These are phyloP conservation scores for Clitoria ternatea DNA, from an alignment of 306 rosid species.

Conservation along the genomic window DNA sequence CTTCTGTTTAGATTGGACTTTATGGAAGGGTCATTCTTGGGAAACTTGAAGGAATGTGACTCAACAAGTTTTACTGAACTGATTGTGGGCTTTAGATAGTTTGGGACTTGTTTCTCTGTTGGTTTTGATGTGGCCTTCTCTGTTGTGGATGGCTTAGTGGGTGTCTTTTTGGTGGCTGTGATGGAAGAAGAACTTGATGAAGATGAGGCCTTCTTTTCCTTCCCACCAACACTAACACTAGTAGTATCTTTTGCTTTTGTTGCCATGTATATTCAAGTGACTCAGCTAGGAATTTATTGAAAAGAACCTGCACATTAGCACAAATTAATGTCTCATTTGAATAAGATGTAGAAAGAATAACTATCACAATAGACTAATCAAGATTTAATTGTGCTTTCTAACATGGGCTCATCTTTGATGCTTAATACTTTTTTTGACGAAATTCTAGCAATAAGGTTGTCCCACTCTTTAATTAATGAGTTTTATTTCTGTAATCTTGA, in stretches of 20 bases:
- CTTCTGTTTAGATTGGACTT: conserved; percentile 49
- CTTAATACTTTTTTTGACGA: neutral
- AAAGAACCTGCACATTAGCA: conserved; percentile 4
- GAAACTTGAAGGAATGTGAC: conserved; percentile 19
- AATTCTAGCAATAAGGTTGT: neutral
- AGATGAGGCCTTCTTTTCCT: conserved; percentile 46
- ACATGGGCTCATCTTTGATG: neutral
- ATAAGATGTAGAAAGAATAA: neutral
- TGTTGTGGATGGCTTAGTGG: conserved; percentile 26
- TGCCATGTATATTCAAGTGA: conserved; percentile 49
- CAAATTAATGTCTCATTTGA: neutral
- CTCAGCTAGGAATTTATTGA: neutral
- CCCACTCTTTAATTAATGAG: no score
- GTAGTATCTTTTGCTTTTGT: conserved; percentile 42
- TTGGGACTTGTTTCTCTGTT: conserved; percentile 52
- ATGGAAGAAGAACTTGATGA: conserved; percentile 26
- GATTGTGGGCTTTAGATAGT: conserved; percentile 59
- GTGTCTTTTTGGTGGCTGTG: conserved; percentile 29
- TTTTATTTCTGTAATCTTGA: neutral
- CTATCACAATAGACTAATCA: neutral
- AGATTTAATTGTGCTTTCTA: neutral
- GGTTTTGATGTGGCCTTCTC: conserved; percentile 19
- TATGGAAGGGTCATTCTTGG: conserved; percentile 22
- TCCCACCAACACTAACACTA: conserved; percentile 27
- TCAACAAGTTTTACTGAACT: conserved; percentile 48